Evolutionary conservation across 2,329 filamentous ascomycete species (phyloP).

Genomic region (Exophiala xenobiotica): DNA sequence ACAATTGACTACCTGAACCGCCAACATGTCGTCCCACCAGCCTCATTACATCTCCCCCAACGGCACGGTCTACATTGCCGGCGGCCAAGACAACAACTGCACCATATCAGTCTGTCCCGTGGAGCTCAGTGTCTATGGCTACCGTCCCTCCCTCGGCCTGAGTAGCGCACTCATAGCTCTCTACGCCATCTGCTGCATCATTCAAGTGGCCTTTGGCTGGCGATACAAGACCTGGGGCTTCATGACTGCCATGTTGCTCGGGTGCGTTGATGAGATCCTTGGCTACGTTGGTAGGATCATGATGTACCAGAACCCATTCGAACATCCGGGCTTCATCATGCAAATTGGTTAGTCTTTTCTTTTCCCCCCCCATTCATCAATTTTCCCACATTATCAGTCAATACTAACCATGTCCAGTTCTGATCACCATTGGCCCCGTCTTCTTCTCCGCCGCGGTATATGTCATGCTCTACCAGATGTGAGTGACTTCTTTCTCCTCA

Average conservation of each 20-base stretch:
- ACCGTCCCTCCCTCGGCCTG: slow-evolving; percentile 43
- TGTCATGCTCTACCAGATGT: slow-evolving; percentile 55
- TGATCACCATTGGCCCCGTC: slow-evolving; percentile 57
- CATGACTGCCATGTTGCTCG: slow-evolving; percentile 53
- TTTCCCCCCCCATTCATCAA: not conserved
- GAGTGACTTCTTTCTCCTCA: slow-evolving; percentile 16
- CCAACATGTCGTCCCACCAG: not conserved
- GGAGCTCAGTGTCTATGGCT: slow-evolving; percentile 43
- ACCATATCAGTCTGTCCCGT: slow-evolving; percentile 40
- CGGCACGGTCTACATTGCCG: slow-evolving; percentile 17
- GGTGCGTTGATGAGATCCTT: slow-evolving; percentile 58
- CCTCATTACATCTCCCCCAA: slow-evolving; percentile 7
- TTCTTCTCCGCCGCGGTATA: slow-evolving; percentile 66
- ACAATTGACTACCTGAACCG: too few species aligned
- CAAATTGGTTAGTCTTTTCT: slow-evolving; percentile 55
- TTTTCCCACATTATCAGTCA: too few species aligned
- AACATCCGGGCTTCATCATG: slow-evolving; percentile 61
- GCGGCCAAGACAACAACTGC: slow-evolving; percentile 24
- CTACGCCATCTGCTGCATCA: slow-evolving; percentile 43
- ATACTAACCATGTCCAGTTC: slow-evolving; percentile 49
- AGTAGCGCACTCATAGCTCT: slow-evolving; percentile 45
- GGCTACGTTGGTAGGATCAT: slow-evolving; percentile 63
- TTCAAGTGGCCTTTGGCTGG: slow-evolving; percentile 40
- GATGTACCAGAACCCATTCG: slow-evolving; percentile 59
- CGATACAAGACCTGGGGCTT: slow-evolving; percentile 43